A percentile compares a stretch with the other conserved stretches of the same genome.
Conservation (phyloP, 441 rosid species). For the Arabidopsis hybrid region DNA sequence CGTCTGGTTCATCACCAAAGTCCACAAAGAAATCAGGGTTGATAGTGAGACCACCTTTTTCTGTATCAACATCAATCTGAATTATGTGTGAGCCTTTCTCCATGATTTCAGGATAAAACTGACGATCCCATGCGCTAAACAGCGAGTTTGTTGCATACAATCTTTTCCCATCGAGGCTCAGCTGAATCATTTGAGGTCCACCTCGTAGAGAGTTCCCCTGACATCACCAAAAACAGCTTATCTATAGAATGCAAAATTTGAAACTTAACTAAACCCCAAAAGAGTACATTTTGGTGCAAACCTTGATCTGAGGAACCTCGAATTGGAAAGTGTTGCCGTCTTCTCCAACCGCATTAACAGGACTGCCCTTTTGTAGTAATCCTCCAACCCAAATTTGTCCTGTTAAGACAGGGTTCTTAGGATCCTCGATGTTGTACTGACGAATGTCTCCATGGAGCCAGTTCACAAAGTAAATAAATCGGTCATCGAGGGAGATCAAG, state of each 20-base stretch:
- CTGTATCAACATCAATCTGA: constrained; percentile 81
- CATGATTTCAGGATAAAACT: constrained; percentile 75
- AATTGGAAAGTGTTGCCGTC: constrained; percentile 71
- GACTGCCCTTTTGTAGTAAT: constrained; percentile 68
- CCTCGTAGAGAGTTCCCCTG: constrained; percentile 77
- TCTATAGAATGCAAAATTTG: neutral
- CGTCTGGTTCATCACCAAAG: constrained; percentile 80
- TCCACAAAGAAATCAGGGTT: constrained; percentile 81
- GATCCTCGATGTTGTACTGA: constrained; percentile 83
- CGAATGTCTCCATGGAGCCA: constrained; percentile 96
- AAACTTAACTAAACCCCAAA: neutral
- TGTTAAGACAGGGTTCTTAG: constrained; percentile 65
- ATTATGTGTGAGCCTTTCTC: constrained; percentile 91
- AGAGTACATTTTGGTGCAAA: constrained; percentile 31
- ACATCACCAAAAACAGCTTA: neutral
- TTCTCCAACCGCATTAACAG: constrained; percentile 64
- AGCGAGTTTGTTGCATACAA: constrained; percentile 90
- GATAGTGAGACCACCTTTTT: constrained; percentile 71
- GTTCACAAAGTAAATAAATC: constrained; percentile 79
- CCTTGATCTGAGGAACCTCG: constrained; percentile 83
- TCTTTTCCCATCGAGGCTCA: constrained; percentile 89
- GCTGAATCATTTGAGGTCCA: constrained; percentile 96
- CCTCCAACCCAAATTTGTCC: constrained; percentile 96
- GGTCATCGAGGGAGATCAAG: constrained; percentile 89
- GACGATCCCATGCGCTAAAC: constrained; percentile 84